phyloP scores from a whole-genome alignment of 768 basidiomycete species.

The Clitopilus hobsonii region DNA sequence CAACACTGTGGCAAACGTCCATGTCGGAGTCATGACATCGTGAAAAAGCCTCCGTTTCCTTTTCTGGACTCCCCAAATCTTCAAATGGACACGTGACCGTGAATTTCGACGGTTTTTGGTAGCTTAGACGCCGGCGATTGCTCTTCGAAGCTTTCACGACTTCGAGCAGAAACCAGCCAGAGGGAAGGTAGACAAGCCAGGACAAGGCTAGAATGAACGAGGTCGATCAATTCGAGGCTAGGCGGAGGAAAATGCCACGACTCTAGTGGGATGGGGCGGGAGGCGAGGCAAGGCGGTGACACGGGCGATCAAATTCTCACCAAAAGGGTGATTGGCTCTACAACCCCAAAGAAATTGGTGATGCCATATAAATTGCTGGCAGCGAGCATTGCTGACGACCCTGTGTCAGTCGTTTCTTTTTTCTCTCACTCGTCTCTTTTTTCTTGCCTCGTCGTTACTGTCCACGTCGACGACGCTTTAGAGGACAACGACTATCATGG shows the following conservation, averaged over 20 bases:
- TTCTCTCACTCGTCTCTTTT: neutral
- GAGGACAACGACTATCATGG: conserved; percentile 5
- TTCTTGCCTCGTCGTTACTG: neutral
- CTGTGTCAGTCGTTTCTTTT: neutral
- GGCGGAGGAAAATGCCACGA: neutral
- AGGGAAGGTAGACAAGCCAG: too few relatives aligned
- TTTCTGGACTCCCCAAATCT: neutral
- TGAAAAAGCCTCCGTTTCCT: neutral
- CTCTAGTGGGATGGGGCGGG: neutral
- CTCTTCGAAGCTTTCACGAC: neutral
- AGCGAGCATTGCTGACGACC: neutral
- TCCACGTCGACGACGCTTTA: neutral
- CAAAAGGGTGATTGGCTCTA: conserved; percentile 1
- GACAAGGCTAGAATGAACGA: neutral
- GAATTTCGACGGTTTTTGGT: neutral
- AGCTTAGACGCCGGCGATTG: neutral
- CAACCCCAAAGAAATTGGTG: conserved; percentile 11
- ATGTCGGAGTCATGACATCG: neutral
- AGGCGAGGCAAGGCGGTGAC: neutral
- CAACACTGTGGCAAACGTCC: neutral
- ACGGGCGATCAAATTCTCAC: neutral
- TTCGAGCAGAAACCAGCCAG: neutral
- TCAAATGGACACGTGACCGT: neutral
- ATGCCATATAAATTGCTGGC: conserved; percentile 4
- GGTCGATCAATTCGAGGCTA: neutral